Evolutionary conservation across 2,329 filamentous ascomycete species (phyloP).

Genomic region (Beauveria pseudobassiana): DNA sequence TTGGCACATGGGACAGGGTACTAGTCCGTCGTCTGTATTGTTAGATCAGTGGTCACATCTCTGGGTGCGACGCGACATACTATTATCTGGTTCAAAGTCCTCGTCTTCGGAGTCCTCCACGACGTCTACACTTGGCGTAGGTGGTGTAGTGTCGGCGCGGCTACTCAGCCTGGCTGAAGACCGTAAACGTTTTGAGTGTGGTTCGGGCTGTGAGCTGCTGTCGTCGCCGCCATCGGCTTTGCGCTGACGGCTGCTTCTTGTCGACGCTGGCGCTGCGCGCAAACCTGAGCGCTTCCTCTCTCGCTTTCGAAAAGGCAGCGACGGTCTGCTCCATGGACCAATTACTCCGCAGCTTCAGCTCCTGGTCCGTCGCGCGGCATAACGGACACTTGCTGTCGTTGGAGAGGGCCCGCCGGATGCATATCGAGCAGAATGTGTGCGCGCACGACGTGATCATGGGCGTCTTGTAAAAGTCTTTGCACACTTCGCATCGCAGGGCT

Average conservation of each 20-base stretch:
- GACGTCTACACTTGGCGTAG: conserved; percentile 14
- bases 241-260: conserved; percentile 26
- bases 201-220: conserved; percentile 20
- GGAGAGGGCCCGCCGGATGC: conserved; percentile 79
- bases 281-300: conserved; percentile 55
- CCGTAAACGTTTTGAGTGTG: conserved; percentile 41
- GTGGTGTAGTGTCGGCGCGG: conserved; percentile 28
- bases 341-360: conserved; percentile 77
- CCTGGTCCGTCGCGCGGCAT: conserved; percentile 73
- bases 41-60: too few relatives aligned
- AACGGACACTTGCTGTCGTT: conserved; percentile 81
- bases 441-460: conserved; percentile 92
- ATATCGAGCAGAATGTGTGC: conserved; percentile 94
- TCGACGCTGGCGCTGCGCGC: conserved; percentile 36
- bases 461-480: conserved; percentile 93
- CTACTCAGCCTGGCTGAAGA: conserved; percentile 44
- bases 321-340: conserved; percentile 80
- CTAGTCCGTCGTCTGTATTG: conserved; percentile 60
- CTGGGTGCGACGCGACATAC: conserved; percentile 12
- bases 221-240: conserved; percentile 33
- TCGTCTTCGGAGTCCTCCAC: conserved; percentile 22
- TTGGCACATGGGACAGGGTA: conserved; percentile 76
- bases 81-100: conserved; percentile 24
- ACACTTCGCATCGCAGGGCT: conserved; percentile 87
- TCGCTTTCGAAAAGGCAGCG: conserved; percentile 62